A percentile compares a stretch with the other conserved stretches of the same genome.
These are phyloP conservation scores for Monilinia polystroma DNA, from an alignment of 2,329 filamentous ascomycete genomes.

Conservation along the genomic window DNA sequence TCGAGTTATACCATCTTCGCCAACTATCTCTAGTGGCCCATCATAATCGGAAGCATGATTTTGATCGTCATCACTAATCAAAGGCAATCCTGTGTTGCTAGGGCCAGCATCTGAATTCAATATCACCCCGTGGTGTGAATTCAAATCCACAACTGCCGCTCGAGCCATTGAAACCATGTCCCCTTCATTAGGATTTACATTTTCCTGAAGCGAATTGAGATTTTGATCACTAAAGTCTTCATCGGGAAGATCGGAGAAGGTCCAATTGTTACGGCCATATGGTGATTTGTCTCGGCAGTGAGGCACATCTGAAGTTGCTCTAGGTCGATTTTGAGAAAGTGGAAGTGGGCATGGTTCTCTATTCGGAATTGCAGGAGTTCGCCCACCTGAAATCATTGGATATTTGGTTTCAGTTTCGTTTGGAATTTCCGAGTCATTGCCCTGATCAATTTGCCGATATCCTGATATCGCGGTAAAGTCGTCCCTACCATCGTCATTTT, in stretches of 20 bases:
- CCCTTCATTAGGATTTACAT: slow-evolving; percentile 7
- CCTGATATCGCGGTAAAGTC: not conserved
- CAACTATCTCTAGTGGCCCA: slow-evolving; percentile 26
- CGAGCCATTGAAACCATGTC: slow-evolving; percentile 9
- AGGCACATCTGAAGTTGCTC: slow-evolving; percentile 59
- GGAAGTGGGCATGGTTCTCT: slow-evolving; percentile 8
- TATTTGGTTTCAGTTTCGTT: slow-evolving; percentile 1
- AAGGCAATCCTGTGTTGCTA: not conserved
- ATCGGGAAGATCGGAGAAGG: slow-evolving; percentile 48
- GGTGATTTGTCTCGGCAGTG: slow-evolving; percentile 49
- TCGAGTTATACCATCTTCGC: slow-evolving; percentile 30
- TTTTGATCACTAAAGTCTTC: slow-evolving; percentile 20
- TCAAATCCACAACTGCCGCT: slow-evolving; percentile 13
- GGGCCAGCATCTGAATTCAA: not conserved
- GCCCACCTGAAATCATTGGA: slow-evolving; percentile 11
- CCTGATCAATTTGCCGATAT: not conserved
- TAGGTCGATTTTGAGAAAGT: slow-evolving; percentile 42
- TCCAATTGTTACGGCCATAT: slow-evolving; percentile 61
- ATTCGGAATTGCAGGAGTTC: slow-evolving; percentile 9
- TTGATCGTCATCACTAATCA: no score
- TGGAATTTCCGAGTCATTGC: not conserved
- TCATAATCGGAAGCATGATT: slow-evolving; percentile 6
- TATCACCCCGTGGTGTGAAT: slow-evolving; percentile 10
- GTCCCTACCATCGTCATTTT: not conserved
- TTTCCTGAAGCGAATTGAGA: not conserved